A percentile compares a stretch with the other conserved stretches of the same genome.
phyloP scores from a whole-genome alignment of 148 eudicot genomes.

The Persicaria maculosa region DNA sequence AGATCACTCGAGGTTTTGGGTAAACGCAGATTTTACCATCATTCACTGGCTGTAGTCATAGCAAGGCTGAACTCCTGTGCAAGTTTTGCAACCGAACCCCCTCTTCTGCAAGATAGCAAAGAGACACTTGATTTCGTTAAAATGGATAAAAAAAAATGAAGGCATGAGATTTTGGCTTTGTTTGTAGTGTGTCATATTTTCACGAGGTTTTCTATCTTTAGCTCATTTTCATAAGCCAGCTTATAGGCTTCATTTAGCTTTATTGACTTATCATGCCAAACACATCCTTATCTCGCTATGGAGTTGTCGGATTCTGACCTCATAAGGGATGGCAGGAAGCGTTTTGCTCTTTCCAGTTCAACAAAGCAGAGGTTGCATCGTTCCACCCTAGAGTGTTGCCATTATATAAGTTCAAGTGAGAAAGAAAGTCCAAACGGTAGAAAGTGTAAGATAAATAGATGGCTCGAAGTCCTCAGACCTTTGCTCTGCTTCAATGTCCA shows the following conservation, averaged over 20 bases:
- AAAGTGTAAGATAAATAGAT: background rate
- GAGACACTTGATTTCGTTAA: background rate
- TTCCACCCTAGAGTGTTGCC: slow-evolving; percentile 47
- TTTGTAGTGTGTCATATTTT: background rate
- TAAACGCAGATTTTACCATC: slow-evolving; percentile 5
- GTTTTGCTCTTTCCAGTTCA: slow-evolving; percentile 86
- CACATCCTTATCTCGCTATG: background rate
- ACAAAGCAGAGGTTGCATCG: slow-evolving; percentile 85
- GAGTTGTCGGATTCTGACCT: slow-evolving; percentile 35
- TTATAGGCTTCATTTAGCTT: background rate
- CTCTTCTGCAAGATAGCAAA: slow-evolving; percentile 44
- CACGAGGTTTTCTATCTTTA: too few species aligned
- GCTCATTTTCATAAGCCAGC: background rate
- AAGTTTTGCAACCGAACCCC: slow-evolving; percentile 76
- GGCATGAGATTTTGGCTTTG: background rate
- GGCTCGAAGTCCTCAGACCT: slow-evolving; percentile 36
- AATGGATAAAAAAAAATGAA: background rate
- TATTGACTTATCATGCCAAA: background rate
- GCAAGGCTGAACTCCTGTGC: slow-evolving; percentile 81
- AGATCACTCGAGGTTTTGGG: background rate
- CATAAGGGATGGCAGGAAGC: slow-evolving; percentile 53
- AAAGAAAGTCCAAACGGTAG: background rate
- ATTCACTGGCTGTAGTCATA: slow-evolving; percentile 27
- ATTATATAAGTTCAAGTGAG: background rate
- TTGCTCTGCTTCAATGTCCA: slow-evolving; percentile 96